Conservation (phyloP, 176 grass and related monocot species). For the Rhynchospora pubera region DNA sequence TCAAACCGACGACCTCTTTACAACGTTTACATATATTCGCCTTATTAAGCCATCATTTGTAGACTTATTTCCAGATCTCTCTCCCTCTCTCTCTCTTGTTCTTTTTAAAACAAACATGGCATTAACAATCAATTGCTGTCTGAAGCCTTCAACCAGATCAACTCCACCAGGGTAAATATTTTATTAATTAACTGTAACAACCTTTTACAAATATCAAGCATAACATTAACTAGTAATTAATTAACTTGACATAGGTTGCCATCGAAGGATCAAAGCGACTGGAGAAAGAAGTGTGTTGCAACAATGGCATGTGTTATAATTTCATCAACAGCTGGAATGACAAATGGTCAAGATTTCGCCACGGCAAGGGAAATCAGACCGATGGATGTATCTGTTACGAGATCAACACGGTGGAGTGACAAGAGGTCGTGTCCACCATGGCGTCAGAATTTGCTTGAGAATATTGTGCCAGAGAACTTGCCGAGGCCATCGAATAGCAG, state of each 20-base stretch:
- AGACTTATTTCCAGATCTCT: background rate
- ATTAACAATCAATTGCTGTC: conserved; percentile 43
- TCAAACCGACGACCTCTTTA: conserved; percentile 22
- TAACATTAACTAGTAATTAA: background rate
- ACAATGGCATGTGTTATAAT: conserved; percentile 53
- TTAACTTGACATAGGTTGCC: conserved; percentile 17
- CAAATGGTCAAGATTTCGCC: background rate
- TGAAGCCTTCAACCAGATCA: conserved; percentile 4
- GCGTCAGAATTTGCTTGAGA: conserved; percentile 71
- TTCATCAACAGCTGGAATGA: conserved; percentile 16
- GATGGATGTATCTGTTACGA: background rate
- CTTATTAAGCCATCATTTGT: background rate
- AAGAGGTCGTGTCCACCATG: conserved; percentile 71
- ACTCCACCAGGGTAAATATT: conserved; percentile 16
- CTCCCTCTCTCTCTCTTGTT: background rate
- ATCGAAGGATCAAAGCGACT: conserved; percentile 8
- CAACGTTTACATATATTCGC: too few species aligned
- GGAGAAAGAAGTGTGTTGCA: conserved; percentile 43
- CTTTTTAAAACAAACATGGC: conserved; percentile 27
- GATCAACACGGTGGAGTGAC: conserved; percentile 67
- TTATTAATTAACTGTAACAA: background rate
- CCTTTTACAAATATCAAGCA: background rate
- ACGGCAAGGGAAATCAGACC: background rate
- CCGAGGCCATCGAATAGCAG: conserved; percentile 51
- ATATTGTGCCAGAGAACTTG: conserved; percentile 80